Base-by-base conservation (phyloP, 768 basidiomycete genomes). In the Leucosporidium scottii region DNA sequence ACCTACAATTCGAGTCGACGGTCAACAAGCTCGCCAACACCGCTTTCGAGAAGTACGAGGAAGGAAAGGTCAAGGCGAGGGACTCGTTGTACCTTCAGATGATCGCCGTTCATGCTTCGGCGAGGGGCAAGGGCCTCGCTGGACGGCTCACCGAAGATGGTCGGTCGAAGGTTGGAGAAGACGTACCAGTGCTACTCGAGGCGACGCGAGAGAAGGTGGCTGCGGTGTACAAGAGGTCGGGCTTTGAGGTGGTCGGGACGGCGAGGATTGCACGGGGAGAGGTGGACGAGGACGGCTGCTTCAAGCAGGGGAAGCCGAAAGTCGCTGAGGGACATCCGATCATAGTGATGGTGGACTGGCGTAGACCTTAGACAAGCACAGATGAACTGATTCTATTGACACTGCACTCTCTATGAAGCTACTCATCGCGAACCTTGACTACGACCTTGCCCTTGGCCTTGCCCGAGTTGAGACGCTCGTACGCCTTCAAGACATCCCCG, bases 381-480 rank as follows among this genome's bases (percentile, higher is more conserved):
- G 39, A 44, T 44, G 39, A 8, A 44, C 39, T 44, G 39, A 44
- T 44, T 44, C 39, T 44, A 51, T 27, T 23, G 13, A 51, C 21
- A 51, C n/a, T 4, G 15, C 49, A 17, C 20, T 27, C 1, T 10
- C 50, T 27, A 23, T 27, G 15, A 25, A 30, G 25, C 64, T 39
- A 57, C 20, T 49, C 34, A 48, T 59, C 20, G 49, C 49, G 66
- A 10, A 72, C 61, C 5, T 58, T 13, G 0, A 72, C 66, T 18
- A 74, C 74, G 2, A 74, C 48, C 59, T 74, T 74, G n/a, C 74
- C 74, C 54, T 30, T 64, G 36, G 69, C 65, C 27, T 61, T 31
- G 1, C 74, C 71, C 25, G 53, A 44, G 48, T 67, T 66, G 39
- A 74, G 49, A n/a, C 47, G 47, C 64, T 65, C 62, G 55, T 67